A percentile compares a stretch with the other conserved stretches of the same genome.
phyloP scores from a whole-genome alignment of 176 grass and related monocot species.

The Zea mays region Zm-B73-REFERENCE-NAM-5.0 NC_050101.1:171900501-171901000 shows the following conservation, averaged over 20 bases:
- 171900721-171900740: conserved; percentile 87
- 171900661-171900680: not conserved
- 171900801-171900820: conserved; percentile 20
- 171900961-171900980: conserved; percentile 32
- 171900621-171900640: not conserved
- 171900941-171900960: conserved; percentile 27
- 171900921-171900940: conserved; percentile 60
- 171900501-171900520: not conserved
- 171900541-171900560: not conserved
- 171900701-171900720: conserved; percentile 25
- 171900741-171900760: conserved; percentile 84
- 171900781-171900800: conserved; percentile 56
- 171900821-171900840: conserved; percentile 43
- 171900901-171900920: conserved; percentile 41
- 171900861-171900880: conserved; percentile 15
- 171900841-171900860: conserved; percentile 36
- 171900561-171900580: not conserved
- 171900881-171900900: conserved; percentile 12
- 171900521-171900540: not conserved
- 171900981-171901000: conserved; percentile 65
- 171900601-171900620: not conserved
- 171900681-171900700: conserved; percentile 28
- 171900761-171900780: conserved; percentile 87
- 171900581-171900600: conserved; percentile 2
- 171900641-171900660: conserved; percentile 1